Evolutionary conservation across 768 basidiomycete species (phyloP), one percentile per base, ranked within the genome.

Genomic region (Termitomyces sp.): DNA sequence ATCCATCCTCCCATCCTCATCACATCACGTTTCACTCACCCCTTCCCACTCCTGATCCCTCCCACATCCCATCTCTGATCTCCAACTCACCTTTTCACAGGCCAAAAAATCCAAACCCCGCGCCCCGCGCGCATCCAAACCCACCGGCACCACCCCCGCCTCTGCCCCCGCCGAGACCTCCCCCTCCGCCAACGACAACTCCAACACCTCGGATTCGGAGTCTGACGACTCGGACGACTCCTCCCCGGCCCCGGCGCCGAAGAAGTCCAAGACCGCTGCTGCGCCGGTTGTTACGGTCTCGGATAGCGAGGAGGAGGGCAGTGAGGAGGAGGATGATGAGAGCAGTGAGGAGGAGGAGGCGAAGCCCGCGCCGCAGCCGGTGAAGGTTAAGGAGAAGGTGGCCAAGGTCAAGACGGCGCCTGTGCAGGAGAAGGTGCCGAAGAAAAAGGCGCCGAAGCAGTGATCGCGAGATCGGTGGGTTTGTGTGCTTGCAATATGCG

Each of bases 191-290:
- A 65, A 22, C 13, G 1, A 64, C 12, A 69, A 71, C 2, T 67
- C 67, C 13, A 70, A 74, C 2, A 66, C 60, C 10, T n/a, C n/a
- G n/a, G 20, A 49, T 22, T 49, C 48, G 13, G n/a, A n/a, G 30
- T 16, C 22, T 5, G 9, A 10, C 20, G 40, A 42, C 3, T n/a
- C n/a, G n/a, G 73, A 74, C 6, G 73, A 74, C 5, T 68, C 71
- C 4, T 76, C 72, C 5, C 68, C 69, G 3, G 79, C 72, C n/a
- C 65, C 70, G 36, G 59, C 59, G n/a, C 64, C 60, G 61, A 68
- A 59, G 52, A 68, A 63, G 22, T 55, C 56, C 13, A 69, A 69
- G 49, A 13, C 33, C n/a, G n/a, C n/a, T n/a, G n/a, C n/a, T 2
- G 64, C 56, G n/a, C 65, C 68, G 2, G 67, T 65, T 0, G 72